phyloP scores from a whole-genome alignment of 2,329 filamentous ascomycete species.

The Acephala macrosclerotiorum region DNA sequence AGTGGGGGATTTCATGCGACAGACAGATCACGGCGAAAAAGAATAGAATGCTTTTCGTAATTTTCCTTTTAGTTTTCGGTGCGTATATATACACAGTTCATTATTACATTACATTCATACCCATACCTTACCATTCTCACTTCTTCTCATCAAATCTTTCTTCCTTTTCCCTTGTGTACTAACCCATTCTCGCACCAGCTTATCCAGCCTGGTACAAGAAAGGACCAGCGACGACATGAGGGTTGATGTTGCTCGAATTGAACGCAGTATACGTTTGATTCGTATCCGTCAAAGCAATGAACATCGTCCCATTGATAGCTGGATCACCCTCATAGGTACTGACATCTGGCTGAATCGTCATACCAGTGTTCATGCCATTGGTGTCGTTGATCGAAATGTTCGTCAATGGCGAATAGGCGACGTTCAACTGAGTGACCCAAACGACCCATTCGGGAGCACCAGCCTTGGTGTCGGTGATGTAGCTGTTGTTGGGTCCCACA shows the following conservation, averaged over 20 bases:
- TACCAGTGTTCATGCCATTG: slow-evolving; percentile 45
- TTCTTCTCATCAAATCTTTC: not conserved
- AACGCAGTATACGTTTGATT: slow-evolving; percentile 77
- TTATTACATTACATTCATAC: not conserved
- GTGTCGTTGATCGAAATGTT: slow-evolving; percentile 50
- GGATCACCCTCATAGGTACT: slow-evolving; percentile 60
- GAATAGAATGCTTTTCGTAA: too few relatives aligned
- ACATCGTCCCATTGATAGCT: slow-evolving; percentile 78
- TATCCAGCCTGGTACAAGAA: slow-evolving; percentile 82
- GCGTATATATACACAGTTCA: not conserved
- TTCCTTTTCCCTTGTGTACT: not conserved
- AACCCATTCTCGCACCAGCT: slow-evolving; percentile 32
- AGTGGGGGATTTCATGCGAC: too few relatives aligned
- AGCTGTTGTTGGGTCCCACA: slow-evolving; percentile 84
- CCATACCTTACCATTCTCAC: not conserved
- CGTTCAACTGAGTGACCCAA: slow-evolving; percentile 80
- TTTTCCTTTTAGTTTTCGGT: too few relatives aligned
- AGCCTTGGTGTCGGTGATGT: slow-evolving; percentile 70
- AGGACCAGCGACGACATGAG: slow-evolving; percentile 75
- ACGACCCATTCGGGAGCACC: slow-evolving; percentile 69
- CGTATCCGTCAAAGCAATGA: slow-evolving; percentile 76
- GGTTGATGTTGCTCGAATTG: slow-evolving; percentile 77
- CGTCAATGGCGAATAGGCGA: slow-evolving; percentile 72
- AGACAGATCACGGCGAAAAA: too few relatives aligned
- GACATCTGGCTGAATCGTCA: slow-evolving; percentile 75